phyloP scores from a whole-genome alignment of 306 rosid species.

The Begonia loranthoides region DNA sequence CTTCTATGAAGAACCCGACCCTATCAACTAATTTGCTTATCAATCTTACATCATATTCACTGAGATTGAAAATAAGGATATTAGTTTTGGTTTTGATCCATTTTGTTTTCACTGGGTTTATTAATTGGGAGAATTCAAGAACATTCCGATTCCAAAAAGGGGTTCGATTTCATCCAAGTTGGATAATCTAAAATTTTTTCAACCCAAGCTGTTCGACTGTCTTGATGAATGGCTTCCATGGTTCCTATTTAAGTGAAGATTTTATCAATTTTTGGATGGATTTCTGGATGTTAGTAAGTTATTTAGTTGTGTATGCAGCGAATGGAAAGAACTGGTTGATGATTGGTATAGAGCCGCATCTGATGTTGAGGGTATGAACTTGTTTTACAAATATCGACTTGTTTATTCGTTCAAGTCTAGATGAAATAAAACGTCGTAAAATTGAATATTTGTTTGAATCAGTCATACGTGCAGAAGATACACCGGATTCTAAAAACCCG shows the following conservation, averaged over 20 bases:
- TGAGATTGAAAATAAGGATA: background rate
- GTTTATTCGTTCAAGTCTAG: background rate
- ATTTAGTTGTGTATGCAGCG: conserved; percentile 21
- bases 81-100: background rate
- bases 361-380: conserved; percentile 25
- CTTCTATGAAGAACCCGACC: too few relatives aligned
- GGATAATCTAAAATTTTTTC: too few relatives aligned
- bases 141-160: background rate
- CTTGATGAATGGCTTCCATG: too few relatives aligned
- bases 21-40: background rate
- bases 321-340: conserved; percentile 68
- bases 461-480: conserved; percentile 36
- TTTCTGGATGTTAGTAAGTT: background rate
- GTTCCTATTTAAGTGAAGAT: too few relatives aligned
- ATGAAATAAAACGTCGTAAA: background rate
- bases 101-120: too few relatives aligned
- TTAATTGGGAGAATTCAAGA: too few relatives aligned
- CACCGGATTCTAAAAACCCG: conserved; percentile 60
- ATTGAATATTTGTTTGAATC: background rate
- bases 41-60: background rate
- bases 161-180: background rate
- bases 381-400: background rate
- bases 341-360: conserved; percentile 55
- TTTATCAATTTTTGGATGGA: background rate
- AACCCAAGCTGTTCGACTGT: background rate